Evolutionary conservation across 306 rosid species (phyloP), one percentile per base, ranked within the genome.

Genomic region (Quercus berberidifolia): DNA sequence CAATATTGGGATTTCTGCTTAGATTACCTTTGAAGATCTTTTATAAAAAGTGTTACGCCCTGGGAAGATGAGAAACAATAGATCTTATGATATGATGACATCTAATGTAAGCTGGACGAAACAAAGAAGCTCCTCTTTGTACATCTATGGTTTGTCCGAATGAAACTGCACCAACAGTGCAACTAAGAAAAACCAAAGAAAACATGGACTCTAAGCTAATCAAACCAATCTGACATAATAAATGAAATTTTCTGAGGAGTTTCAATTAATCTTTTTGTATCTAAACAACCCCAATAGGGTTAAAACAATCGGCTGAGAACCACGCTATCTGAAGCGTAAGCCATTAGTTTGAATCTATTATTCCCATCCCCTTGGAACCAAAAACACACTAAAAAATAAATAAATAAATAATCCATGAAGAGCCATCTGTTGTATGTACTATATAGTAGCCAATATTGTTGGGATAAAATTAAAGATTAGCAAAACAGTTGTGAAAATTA

Each of bases 21-120:
- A 58, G 14, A 70, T 85, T 91, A 92, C 98, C 98, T 92, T 75
- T 86, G 90, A 62, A 92, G 93, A 83, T 94, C 93, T 85, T 89
- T 83, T 28, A 83, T 71, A 81, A 57, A 92, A 73, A 92, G 92
- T 51, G 98, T 94, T 64, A 95, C 90, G 2, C 91, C 94, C 97
- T 94, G 85, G 71, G 56, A 54, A 74, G 67, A 74, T 46, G 43
- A 57, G 74, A 58, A 58, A 58, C 20, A 76, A 70, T 21, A 51
- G 35, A 76, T 74, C 23, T 77, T 78, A 74, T 35, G 70, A 62
- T 20, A 6, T 38, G 28, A 70, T 92, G 97, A 77, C 97, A 94
- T 56, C 98, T 97, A 70, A 94, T 92, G 91, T 97, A 94, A 77
- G 91, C 57, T 85, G 71, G 92, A 20, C 81, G 15, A 79, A 94